Conservation (phyloP, 2,329 filamentous ascomycete genomes). For the Xylaria sp. region DNA sequence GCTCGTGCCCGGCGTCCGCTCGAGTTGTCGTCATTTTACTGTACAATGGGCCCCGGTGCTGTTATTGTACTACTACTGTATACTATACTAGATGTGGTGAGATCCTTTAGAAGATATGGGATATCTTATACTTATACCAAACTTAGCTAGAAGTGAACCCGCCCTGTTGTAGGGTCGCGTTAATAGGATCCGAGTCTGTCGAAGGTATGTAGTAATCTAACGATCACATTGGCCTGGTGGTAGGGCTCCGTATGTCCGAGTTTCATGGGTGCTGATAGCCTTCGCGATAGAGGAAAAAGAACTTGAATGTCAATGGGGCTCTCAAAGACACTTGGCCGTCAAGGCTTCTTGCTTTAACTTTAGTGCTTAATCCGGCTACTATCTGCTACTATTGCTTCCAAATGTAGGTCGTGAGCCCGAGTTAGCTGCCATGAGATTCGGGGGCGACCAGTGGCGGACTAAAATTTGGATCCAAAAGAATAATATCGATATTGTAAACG, state of each 20-base stretch:
- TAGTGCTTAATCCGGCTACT: not conserved
- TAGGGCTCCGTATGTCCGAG: not conserved
- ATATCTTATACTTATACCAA: not conserved
- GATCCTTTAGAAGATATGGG: not conserved
- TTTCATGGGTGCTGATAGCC: not conserved
- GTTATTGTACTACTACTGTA: not conserved
- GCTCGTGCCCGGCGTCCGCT: not conserved
- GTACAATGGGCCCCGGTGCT: not conserved
- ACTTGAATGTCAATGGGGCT: not conserved
- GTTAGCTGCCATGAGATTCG: not conserved
- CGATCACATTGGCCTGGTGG: not conserved
- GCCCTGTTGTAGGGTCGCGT: not conserved
- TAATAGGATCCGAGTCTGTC: not conserved
- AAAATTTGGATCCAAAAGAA: not conserved
- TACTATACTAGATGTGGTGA: not conserved
- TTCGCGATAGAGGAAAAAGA: not conserved
- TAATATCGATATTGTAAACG: conserved; percentile 4
- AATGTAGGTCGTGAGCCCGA: not conserved
- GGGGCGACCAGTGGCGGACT: not conserved
- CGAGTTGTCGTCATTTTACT: conserved; percentile 1
- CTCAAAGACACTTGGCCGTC: not conserved
- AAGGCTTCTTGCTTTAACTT: not conserved
- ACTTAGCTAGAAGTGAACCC: not conserved
- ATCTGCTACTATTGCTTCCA: not conserved
- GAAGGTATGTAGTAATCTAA: not conserved